A percentile compares a stretch with the other conserved stretches of the same genome.
phyloP scores from a whole-genome alignment of 768 basidiomycete species.

The Phanerodontia chrysosporium region DNA sequence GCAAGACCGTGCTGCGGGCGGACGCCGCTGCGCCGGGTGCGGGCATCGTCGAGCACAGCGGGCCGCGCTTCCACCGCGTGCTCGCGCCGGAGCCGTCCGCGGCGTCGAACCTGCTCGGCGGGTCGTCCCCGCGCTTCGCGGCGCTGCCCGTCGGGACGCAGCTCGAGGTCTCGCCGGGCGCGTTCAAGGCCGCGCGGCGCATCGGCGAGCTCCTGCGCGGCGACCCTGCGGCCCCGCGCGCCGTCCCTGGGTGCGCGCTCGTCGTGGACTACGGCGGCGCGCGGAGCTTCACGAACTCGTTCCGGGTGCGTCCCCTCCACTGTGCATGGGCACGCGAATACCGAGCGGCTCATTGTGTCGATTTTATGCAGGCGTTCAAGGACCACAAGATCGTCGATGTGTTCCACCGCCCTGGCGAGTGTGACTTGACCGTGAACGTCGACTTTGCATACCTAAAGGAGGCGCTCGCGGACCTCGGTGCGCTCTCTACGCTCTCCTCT shows the following conservation, averaged over 20 bases:
- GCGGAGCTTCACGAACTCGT: constrained; percentile 63
- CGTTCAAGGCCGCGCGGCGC: constrained; percentile 63
- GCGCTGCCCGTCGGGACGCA: constrained; percentile 63
- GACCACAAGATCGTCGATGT: constrained; percentile 81
- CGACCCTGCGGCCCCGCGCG: constrained; percentile 25
- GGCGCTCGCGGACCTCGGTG: constrained; percentile 64
- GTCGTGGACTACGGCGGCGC: constrained; percentile 89
- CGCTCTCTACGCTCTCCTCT: constrained; percentile 18
- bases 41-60: constrained; percentile 8
- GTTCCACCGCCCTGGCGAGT: constrained; percentile 80
- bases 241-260: constrained; percentile 52
- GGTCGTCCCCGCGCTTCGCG: constrained; percentile 67
- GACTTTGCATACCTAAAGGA: constrained; percentile 89
- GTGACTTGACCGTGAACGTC: constrained; percentile 95
- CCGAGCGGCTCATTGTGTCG: too few species aligned
- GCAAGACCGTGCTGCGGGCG: constrained; percentile 23
- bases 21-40: not conserved
- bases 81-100: constrained; percentile 57
- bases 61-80: constrained; percentile 51
- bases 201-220: constrained; percentile 60
- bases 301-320: constrained; percentile 59
- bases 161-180: constrained; percentile 76
- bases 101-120: constrained; percentile 50
- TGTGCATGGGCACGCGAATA: too few species aligned
- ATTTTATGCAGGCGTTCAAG: constrained; percentile 71